Evolutionary conservation across 768 basidiomycete genomes (phyloP).

Genomic region (Candolleomyces aberdarensis): DNA sequence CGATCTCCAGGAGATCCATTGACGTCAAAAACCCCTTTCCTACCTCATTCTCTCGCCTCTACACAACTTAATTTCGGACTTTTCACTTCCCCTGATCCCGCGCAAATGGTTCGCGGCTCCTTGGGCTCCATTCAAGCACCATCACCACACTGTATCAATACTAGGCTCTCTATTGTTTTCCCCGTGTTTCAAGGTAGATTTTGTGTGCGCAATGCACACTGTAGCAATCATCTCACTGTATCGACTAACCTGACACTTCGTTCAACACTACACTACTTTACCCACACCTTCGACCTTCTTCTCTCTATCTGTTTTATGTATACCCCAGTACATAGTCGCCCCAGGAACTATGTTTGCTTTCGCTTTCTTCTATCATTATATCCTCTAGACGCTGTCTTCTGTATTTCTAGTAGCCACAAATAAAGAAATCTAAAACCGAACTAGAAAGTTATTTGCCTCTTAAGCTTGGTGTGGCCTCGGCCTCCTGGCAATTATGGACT

Average conservation of each 20-base stretch:
- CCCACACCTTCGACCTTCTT: not conserved
- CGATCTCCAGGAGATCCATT: not conserved
- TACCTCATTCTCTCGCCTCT: not conserved
- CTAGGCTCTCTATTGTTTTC: not conserved
- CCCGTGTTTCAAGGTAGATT: not conserved
- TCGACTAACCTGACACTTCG: not conserved
- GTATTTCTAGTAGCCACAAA: not conserved
- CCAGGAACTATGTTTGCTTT: not conserved
- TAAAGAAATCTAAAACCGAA: too few relatives aligned
- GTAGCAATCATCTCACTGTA: not conserved
- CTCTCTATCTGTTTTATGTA: not conserved
- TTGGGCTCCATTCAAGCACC: not conserved
- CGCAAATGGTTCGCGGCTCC: not conserved
- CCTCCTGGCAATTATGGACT: too few relatives aligned
- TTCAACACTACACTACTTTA: not conserved
- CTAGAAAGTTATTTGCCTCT: too few relatives aligned
- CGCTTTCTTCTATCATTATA: not conserved
- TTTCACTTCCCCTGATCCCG: not conserved
- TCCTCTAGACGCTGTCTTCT: constrained; percentile 15
- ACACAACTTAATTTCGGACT: constrained; percentile 1
- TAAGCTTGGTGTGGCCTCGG: too few relatives aligned
- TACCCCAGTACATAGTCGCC: not conserved
- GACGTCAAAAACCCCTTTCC: constrained; percentile 2
- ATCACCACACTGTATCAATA: not conserved
- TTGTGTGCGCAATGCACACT: not conserved